These are phyloP conservation scores for Eleusine coracana DNA, from an alignment of 176 grass and related monocot species.

Conservation along the genomic window DNA sequence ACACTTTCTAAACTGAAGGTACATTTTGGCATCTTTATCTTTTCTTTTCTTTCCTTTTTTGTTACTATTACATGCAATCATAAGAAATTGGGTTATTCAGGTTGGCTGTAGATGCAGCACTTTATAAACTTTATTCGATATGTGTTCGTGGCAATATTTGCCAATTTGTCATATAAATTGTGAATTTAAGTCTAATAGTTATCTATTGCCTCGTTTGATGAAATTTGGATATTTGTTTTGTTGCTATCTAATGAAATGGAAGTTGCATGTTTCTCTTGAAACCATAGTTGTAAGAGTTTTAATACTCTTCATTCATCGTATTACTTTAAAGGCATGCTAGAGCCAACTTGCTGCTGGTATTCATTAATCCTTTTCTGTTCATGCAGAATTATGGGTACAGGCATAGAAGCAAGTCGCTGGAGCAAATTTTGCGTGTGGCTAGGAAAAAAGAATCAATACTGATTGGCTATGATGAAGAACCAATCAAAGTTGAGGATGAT, in stretches of 20 bases:
- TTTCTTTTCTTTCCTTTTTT: constrained; percentile 11
- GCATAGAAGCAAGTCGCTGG: constrained; percentile 79
- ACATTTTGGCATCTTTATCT: constrained; percentile 29
- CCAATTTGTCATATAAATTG: background rate
- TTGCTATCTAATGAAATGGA: constrained; percentile 10
- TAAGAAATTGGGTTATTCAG: background rate
- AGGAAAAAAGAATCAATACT: constrained; percentile 69
- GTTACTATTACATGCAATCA: background rate
- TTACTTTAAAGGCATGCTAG: constrained; percentile 36
- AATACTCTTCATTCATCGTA: constrained; percentile 14
- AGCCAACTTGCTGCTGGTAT: constrained; percentile 17
- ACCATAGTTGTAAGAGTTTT: background rate
- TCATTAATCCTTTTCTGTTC: constrained; percentile 24
- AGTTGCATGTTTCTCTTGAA: constrained; percentile 15
- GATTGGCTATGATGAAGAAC: constrained; percentile 88
- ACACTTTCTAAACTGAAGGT: constrained; percentile 84
- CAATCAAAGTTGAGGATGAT: constrained; percentile 52
- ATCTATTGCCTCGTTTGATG: background rate
- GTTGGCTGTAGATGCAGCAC: background rate
- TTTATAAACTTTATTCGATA: background rate
- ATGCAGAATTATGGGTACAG: constrained; percentile 78
- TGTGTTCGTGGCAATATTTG: background rate
- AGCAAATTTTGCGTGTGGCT: constrained; percentile 66
- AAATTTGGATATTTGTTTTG: background rate
- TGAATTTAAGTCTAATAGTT: background rate